Base-by-base conservation (phyloP, 2,329 filamentous ascomycete species). In the Talaromyces sp. region DNA sequence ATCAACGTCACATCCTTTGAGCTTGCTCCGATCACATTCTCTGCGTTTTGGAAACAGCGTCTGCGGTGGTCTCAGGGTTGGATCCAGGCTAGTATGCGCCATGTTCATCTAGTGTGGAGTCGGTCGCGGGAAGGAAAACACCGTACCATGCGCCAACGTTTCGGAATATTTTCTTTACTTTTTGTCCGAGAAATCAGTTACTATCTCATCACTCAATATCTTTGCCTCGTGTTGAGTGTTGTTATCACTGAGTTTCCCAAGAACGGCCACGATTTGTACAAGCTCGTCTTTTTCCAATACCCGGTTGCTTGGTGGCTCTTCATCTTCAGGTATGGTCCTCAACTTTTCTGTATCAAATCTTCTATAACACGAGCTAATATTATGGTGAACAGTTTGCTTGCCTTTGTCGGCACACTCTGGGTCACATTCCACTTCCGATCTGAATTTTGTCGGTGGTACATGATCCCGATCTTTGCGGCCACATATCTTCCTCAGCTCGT, bases 31-130 rank as follows among this genome's bases (percentile, higher is more conserved):
- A 81, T 79, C 2, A 79, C 76, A 2, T 76, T 79, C 62, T 63
- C 68, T 14, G 78, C 79, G 1, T 82, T 83, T 70, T 82, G 80
- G 79, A 83, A 83, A 69, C 81, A 83, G 66, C 77, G 81, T 10
- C 75, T 83, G n/a, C 74, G 81, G 63, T 83, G 81, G 81, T 78
- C 81, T 3, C 81, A 83, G 69, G 81, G 81, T 47, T 83, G 81
- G 81, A 78, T 79, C 3, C 81, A 83, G 69, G 81, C 81, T n/a
- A 80, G 75, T 39, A 74, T 79, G 69, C 72, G 74, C 19, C 81
- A 83, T 66, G 68, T 78, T 62, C 74, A 76, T 22, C 74, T 83
- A 64, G 70, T 78, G 35, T 83, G 79, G 75, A 78, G 75, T 39
- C 52, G 59, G 43, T 62, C 64, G 22, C 64, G 52, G 35, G 78